Conservation (phyloP, 768 basidiomycete species). For the Boletus insuetus region DNA sequence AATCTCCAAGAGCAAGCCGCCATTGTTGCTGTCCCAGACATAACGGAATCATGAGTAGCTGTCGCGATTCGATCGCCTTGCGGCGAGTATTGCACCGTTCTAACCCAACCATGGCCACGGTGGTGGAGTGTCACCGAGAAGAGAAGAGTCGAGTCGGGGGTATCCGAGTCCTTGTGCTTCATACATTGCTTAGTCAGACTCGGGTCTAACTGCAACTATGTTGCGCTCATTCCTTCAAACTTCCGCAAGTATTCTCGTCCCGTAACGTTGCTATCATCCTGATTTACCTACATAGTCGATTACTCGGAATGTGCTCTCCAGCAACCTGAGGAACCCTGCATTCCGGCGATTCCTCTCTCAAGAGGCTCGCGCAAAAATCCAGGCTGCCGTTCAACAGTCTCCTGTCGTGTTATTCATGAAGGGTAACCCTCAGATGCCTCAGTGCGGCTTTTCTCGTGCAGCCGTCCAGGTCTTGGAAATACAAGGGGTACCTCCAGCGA, state of each 20-base stretch:
- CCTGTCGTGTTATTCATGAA: conserved; percentile 99
- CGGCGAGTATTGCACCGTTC: no score
- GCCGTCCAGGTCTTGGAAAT: conserved; percentile 87
- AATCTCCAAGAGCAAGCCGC: no score
- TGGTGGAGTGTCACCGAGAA: no score
- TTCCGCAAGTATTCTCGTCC: conserved; percentile 9
- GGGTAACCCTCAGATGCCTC: conserved; percentile 80
- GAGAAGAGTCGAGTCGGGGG: no score
- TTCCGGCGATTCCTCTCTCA: conserved; percentile 54
- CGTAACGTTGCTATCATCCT: background rate
- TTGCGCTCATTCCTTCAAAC: conserved; percentile 14
- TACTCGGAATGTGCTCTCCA: conserved; percentile 11
- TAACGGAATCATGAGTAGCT: no score
- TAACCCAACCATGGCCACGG: no score
- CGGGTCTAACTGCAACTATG: conserved; percentile 1
- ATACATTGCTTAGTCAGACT: conserved; percentile 12
- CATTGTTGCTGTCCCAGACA: no score
- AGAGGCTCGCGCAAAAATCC: conserved; percentile 60
- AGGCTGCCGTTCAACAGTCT: conserved; percentile 66
- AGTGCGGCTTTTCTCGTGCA: conserved; percentile 96
- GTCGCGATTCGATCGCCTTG: no score
- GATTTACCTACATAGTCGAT: conserved; percentile 2
- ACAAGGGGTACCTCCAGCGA: conserved; percentile 75
- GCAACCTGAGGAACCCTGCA: conserved; percentile 1
- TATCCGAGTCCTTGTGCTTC: no score